Evolutionary conservation across 345 rosid genomes (phyloP).

Genomic region (rapeseed (Brassica napus)): Da-Ae NC_063439.1:23082501-23083000

Average conservation of each 20-base stretch:
- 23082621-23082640: slow-evolving; percentile 91
- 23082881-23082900: slow-evolving; percentile 24
- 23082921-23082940: slow-evolving; percentile 20
- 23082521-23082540: slow-evolving; percentile 89
- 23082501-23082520: slow-evolving; percentile 75
- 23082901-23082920: slow-evolving; percentile 14
- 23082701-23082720: not conserved
- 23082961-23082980: slow-evolving; percentile 27
- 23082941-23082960: not conserved
- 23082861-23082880: slow-evolving; percentile 21
- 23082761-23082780: slow-evolving; percentile 39
- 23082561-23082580: not conserved
- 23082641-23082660: slow-evolving; percentile 93
- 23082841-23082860: slow-evolving; percentile 85
- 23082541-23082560: slow-evolving; percentile 21
- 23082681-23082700: not conserved
- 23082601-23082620: slow-evolving; percentile 60
- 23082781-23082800: slow-evolving; percentile 97
- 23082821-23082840: slow-evolving; percentile 79
- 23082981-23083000: slow-evolving; percentile 20
- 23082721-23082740: not conserved
- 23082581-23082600: not conserved
- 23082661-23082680: not conserved
- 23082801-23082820: slow-evolving; percentile 98
- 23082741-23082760: not conserved